phyloP scores from a whole-genome alignment of 306 rosid genomes.

The Medicago arabica region DNA sequence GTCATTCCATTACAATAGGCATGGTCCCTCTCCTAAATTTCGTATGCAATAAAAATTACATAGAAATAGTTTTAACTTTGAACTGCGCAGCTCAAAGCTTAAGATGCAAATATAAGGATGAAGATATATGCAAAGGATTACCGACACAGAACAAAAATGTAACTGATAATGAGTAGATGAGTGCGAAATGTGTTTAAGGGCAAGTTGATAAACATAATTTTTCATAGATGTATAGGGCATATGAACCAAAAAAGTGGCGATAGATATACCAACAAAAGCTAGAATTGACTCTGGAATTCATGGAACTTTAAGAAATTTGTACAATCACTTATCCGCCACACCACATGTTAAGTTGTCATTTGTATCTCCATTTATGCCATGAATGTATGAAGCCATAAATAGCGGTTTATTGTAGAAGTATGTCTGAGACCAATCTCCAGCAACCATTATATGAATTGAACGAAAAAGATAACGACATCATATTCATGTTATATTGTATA shows the following conservation, averaged over 20 bases:
- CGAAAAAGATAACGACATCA: background rate
- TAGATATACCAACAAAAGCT: no score
- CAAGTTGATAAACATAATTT: no score
- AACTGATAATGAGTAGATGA: background rate
- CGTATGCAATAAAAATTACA: conserved; percentile 28
- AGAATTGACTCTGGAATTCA: no score
- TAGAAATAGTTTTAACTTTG: conserved; percentile 2
- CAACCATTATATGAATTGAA: background rate
- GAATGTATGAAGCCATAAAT: no score
- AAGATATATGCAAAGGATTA: background rate
- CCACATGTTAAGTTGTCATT: no score
- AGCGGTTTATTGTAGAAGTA: no score
- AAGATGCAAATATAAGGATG: background rate
- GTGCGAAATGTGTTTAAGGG: background rate
- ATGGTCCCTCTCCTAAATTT: conserved; percentile 75
- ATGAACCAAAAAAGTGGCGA: no score
- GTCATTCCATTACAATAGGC: conserved; percentile 86
- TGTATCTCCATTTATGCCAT: no score
- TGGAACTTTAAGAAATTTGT: no score
- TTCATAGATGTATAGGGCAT: no score
- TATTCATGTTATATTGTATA: background rate
- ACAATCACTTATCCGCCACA: no score
- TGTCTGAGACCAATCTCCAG: no score
- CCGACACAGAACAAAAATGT: background rate
- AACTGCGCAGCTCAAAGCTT: conserved; percentile 1